Evolutionary conservation across 2,329 filamentous ascomycete genomes (phyloP), one percentile per base, ranked within the genome.

Genomic region (Xylariales sp.): DNA sequence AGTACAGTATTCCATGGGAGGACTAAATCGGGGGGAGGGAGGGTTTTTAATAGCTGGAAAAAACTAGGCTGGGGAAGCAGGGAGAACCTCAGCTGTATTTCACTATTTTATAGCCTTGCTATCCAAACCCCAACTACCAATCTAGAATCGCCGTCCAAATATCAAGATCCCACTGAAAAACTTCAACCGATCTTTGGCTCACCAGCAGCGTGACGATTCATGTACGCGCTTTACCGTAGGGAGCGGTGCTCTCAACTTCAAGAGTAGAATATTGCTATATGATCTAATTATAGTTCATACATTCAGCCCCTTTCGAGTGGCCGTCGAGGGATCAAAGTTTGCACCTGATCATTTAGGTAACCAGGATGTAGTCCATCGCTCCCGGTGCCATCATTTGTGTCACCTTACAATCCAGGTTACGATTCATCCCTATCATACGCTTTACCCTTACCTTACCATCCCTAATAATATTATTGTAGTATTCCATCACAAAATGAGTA

Each of bases 361-460:
- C 30, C 46, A 50, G 14, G 41, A 57, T 46, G 41, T 18, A 10
- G 41, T 8, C 55, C 16, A n/a, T 28, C 23, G 7, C 28, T 34
- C 54, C 12, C 28, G 39, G 34, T 7, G 14, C 16, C 41, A 50
- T 16, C 8, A 7, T 6, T 32, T 30, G 28, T 56, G 48, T 32
- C 41, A 56, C 52, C 18, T 56, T 45, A 41, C 23, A 55, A 3
- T 55, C 50, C 32, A 55, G 50, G n/a, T 49, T n/a, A 54, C 5
- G 3, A n/a, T 46, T 12, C 30, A 14, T 45, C 28, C 28, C 9
- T 39, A 36, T 28, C 30, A 30, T 48, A 23, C 2, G 7, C 18
- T 10, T 43, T 12, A 45, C 43, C 9, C 46, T 23, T 41, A 10
- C 12, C 16, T 30, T 8, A 41, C 14, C 16, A 23, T 23, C 41